Evolutionary conservation across 169 alveolate genomes (phyloP).

Genomic region (Neospora caninum): DNA sequence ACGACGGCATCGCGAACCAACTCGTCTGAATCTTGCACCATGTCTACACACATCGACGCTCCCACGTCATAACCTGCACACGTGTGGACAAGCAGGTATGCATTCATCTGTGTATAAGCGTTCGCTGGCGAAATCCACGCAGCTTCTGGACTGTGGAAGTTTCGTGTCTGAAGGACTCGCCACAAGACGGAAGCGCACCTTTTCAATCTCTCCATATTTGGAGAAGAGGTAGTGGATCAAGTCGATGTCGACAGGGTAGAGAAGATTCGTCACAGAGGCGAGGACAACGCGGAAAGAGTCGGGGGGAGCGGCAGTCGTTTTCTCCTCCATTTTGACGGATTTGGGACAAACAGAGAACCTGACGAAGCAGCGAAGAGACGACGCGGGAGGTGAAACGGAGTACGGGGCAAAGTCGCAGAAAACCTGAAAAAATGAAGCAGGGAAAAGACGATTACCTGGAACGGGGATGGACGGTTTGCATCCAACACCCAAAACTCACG

Average conservation of each 20-base stretch:
- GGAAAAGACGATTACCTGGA: not conserved
- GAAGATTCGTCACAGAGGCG: slow-evolving; percentile 74
- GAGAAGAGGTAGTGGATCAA: slow-evolving; percentile 76
- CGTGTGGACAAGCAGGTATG: no score
- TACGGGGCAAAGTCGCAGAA: not conserved
- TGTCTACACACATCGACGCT: no score
- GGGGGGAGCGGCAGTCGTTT: slow-evolving; percentile 22
- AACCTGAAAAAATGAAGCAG: not conserved
- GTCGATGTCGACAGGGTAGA: slow-evolving; percentile 78
- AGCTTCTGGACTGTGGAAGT: no score
- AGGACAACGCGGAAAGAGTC: slow-evolving; percentile 71
- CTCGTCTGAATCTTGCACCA: no score
- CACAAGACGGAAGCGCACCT: slow-evolving; percentile 15
- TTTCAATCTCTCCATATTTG: slow-evolving; percentile 71
- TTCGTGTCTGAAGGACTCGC: no score
- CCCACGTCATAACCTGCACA: no score
- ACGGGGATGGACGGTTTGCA: no score
- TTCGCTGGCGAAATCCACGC: no score
- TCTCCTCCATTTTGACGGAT: not conserved
- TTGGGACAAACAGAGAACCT: not conserved
- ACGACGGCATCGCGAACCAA: no score
- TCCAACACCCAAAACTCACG: no score
- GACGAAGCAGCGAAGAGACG: not conserved
- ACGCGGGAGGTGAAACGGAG: not conserved
- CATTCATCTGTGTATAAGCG: no score